Conservation (phyloP, 768 basidiomycete species). For the Phlebiopsis gigantea region DNA sequence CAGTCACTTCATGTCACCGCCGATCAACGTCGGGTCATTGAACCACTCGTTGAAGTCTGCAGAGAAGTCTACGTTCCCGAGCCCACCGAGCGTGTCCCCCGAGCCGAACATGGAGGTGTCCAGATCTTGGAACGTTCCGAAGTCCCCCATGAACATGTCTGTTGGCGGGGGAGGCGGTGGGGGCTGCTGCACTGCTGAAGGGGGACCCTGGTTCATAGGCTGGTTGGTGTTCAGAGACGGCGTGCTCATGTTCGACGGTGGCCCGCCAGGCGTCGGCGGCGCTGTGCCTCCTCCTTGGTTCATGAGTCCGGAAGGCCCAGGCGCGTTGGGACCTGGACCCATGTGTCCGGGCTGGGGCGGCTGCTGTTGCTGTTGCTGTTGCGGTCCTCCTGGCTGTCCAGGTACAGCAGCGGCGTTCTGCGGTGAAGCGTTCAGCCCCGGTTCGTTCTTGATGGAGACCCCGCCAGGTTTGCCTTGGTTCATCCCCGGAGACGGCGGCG, state of each 20-base stretch:
- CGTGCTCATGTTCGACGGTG: slow-evolving; percentile 29
- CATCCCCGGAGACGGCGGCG: slow-evolving; percentile 43
- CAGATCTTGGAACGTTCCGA: slow-evolving; percentile 32
- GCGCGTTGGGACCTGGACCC: slow-evolving; percentile 1
- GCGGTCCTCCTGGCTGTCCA: slow-evolving; percentile 6
- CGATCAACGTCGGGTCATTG: background rate
- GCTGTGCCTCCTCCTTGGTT: slow-evolving; percentile 22
- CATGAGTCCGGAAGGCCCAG: slow-evolving; percentile 20
- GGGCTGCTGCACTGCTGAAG: slow-evolving; percentile 13
- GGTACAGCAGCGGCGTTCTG: slow-evolving; percentile 17
- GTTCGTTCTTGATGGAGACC: background rate
- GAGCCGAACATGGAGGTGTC: slow-evolving; percentile 39
- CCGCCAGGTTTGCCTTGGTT: slow-evolving; percentile 15
- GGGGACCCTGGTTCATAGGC: slow-evolving; percentile 4
- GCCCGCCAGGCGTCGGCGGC: slow-evolving; percentile 32
- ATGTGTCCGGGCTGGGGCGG: background rate
- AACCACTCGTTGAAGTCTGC: slow-evolving; percentile 73
- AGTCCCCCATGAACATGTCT: slow-evolving; percentile 11
- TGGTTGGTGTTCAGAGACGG: slow-evolving; percentile 29
- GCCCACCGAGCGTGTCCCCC: slow-evolving; percentile 29
- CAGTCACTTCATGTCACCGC: background rate
- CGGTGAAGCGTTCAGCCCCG: slow-evolving; percentile 17
- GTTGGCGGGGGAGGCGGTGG: slow-evolving; percentile 16
- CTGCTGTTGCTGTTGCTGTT: slow-evolving; percentile 10
- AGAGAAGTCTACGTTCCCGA: slow-evolving; percentile 60